Evolutionary conservation across 2,329 filamentous ascomycete species (phyloP).

Genomic region (Emergomyces africanus): DNA sequence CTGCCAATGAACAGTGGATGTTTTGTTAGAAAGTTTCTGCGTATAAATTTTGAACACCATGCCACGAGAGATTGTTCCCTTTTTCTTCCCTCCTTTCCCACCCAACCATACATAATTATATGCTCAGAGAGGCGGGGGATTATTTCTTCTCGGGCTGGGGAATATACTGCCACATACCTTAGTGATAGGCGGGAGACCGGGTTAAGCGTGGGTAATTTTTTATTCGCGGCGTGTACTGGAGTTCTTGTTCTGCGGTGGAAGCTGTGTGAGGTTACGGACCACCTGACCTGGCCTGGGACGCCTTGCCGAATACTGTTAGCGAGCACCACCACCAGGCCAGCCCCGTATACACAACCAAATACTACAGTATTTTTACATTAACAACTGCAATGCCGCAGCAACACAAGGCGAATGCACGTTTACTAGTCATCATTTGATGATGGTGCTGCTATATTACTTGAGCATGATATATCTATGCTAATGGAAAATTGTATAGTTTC

Average conservation of each 20-base stretch:
- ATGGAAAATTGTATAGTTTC: background rate
- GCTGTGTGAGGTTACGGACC: constrained; percentile 16
- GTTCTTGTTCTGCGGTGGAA: constrained; percentile 20
- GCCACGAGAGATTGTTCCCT: background rate
- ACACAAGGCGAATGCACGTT: background rate
- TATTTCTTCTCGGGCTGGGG: background rate
- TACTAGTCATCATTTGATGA: background rate
- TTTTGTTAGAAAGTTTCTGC: background rate
- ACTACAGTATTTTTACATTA: background rate
- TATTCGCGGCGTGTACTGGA: background rate
- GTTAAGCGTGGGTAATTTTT: constrained; percentile 1
- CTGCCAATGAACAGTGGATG: background rate
- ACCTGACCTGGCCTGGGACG: background rate
- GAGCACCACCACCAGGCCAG: constrained; percentile 12
- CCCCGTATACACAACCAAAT: too few species aligned
- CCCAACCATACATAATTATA: background rate
- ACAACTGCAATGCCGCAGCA: background rate
- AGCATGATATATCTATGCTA: background rate
- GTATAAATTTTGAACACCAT: background rate
- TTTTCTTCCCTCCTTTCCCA: background rate
- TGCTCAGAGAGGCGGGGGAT: background rate
- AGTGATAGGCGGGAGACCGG: background rate
- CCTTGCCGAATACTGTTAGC: constrained; percentile 33
- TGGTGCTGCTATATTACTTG: background rate
- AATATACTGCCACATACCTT: constrained; percentile 16